Conservation (phyloP, 352 stramenopile species). For the Phytopythium chamaehyphon region DNA sequence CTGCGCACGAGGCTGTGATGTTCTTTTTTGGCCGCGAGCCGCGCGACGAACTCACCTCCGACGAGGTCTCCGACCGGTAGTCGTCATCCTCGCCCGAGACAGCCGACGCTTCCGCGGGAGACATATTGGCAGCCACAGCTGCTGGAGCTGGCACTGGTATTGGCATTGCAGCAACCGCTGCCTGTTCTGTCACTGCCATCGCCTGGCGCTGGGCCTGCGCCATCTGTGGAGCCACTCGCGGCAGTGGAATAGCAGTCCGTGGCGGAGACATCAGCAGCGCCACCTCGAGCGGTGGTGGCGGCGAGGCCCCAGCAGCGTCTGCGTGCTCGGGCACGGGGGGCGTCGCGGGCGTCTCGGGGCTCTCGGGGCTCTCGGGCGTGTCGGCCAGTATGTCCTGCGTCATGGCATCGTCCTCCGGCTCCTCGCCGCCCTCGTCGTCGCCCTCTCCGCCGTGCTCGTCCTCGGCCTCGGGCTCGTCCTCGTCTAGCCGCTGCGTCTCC, state of each 20-base stretch:
- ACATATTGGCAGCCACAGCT: slow-evolving; percentile 14
- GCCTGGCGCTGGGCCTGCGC: no score
- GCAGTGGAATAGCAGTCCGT: slow-evolving; percentile 11
- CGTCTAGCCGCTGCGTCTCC: slow-evolving; percentile 15
- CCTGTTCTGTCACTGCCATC: no score
- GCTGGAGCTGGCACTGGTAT: background rate
- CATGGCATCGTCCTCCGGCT: slow-evolving; percentile 26
- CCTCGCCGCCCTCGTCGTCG: slow-evolving; percentile 31
- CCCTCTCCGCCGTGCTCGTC: slow-evolving; percentile 18
- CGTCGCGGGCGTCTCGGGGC: slow-evolving; percentile 1
- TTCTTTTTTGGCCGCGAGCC: slow-evolving; percentile 23
- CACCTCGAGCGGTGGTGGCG: slow-evolving; percentile 16
- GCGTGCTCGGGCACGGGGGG: background rate
- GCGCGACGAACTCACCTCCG: slow-evolving; percentile 42
- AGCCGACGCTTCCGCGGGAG: slow-evolving; percentile 45
- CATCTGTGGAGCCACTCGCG: background rate
- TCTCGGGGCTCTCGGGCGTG: slow-evolving; percentile 19
- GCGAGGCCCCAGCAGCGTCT: slow-evolving; percentile 11
- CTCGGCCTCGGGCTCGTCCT: slow-evolving; percentile 20
- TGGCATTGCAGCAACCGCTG: background rate
- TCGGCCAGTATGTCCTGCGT: slow-evolving; percentile 22
- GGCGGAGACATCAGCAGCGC: slow-evolving; percentile 12
- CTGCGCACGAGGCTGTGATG: slow-evolving; percentile 42
- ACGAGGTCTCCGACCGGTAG: slow-evolving; percentile 72
- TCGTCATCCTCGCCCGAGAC: slow-evolving; percentile 74